Percentiles rank a stretch among this genome's conserved stretches.
phyloP scores from a whole-genome alignment of 1,284 basidiomycete species.

The Phlebopus sp. region DNA sequence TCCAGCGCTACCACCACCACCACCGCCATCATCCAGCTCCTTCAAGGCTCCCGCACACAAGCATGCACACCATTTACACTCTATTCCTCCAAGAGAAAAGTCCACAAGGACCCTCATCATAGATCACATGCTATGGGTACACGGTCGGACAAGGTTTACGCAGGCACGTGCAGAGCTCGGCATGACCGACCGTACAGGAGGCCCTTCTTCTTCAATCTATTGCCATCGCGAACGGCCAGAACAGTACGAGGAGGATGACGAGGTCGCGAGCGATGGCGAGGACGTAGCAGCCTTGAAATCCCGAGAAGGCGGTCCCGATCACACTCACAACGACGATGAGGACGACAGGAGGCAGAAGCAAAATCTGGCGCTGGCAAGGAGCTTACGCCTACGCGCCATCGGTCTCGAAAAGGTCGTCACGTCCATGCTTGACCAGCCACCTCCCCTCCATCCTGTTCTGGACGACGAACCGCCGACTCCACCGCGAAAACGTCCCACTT shows the following conservation, averaged over 20 bases:
- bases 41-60: constrained; percentile 37
- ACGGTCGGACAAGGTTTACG: constrained; percentile 73
- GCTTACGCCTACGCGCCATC: constrained; percentile 66
- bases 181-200: constrained; percentile 75
- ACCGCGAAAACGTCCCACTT: constrained; percentile 40
- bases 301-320: constrained; percentile 48
- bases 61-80: constrained; percentile 47
- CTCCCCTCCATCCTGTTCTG: constrained; percentile 50
- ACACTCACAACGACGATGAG: constrained; percentile 56
- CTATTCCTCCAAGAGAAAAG: constrained; percentile 76
- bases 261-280: constrained; percentile 63
- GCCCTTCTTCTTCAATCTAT: constrained; percentile 54
- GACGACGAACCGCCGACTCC: constrained; percentile 48
- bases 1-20: constrained; percentile 5
- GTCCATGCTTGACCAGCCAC: constrained; percentile 75
- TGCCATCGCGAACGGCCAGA: constrained; percentile 63
- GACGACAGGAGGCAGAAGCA: constrained; percentile 53
- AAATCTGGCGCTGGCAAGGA: constrained; percentile 58
- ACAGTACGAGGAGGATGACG: constrained; percentile 69
- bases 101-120: constrained; percentile 78
- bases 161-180: constrained; percentile 79
- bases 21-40: constrained; percentile 7
- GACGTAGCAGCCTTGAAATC: constrained; percentile 50
- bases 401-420: constrained; percentile 76
- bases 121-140: constrained; percentile 81